Evolutionary conservation across 805 yeast genomes (phyloP), one percentile per base, ranked within the genome.

Genomic region (Cyberlindnera maritima): DNA sequence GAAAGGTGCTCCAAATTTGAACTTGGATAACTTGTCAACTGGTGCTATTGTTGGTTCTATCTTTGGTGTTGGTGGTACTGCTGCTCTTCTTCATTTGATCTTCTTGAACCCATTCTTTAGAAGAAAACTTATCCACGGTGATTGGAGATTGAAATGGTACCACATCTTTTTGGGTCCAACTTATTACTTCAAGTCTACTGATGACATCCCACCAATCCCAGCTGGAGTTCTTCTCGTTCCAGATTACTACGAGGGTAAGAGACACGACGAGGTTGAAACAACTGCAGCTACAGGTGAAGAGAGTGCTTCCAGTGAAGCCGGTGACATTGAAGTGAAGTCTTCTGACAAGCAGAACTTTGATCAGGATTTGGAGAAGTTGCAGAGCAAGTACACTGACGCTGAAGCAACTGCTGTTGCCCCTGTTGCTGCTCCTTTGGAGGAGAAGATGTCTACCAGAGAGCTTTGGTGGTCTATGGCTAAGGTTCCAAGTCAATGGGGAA

Each of bases 1-100:
- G 87, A 84, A 85, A 63, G 91, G 90, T 57, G 83, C 91, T 46
- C 89, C 91, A 57, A 75, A 75, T 53, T 74, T 85, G 56, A 67
- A 79, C 23, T 70, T 85, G 58, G 71, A 78, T 53, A 60, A 78
- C 8, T 69, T 85, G 44, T 69, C 82, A 1, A 58, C 71, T 5
- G 76, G 77, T 26, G 75, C 83, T 11, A 77, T 77, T 36, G 71
- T 68, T 39, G 86, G 81, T 10, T 70, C 87, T 26, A 77, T 83
- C 50, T 66, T 84, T 45, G 87, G 89, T 46, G 83, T 78, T 45
- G 89, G 80, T 52, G 81, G 66, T 32, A 83, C 74, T 50, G 85
- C 86, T 8, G 54, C 73, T 13, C 35, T 65, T 1, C 41, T 84
- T 26, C 82, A 81, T 62, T 58, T 77, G 57, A 40, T 76, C 15